phyloP scores from a whole-genome alignment of 805 yeast species.

The Starmerella vaccinii region DNA sequence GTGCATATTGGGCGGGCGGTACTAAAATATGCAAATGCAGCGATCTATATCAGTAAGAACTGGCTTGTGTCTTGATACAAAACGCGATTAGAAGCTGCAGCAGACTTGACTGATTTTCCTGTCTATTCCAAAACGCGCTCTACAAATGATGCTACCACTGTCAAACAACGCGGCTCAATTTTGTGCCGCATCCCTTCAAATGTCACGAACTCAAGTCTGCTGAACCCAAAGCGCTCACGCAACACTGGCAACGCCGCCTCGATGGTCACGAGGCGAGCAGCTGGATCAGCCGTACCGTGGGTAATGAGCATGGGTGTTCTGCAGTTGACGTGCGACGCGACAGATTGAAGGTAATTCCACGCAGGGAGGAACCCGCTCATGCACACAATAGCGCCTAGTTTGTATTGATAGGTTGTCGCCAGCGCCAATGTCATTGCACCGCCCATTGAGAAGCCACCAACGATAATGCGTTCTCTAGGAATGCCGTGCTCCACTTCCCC shows the following conservation, averaged over 20 bases:
- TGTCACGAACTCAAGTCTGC: slow-evolving; percentile 36
- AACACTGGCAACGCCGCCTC: neutral
- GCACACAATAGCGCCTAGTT: slow-evolving; percentile 67
- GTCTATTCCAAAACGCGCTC: neutral
- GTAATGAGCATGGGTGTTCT: slow-evolving; percentile 76
- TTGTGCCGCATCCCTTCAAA: slow-evolving; percentile 58
- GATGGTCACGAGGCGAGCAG: slow-evolving; percentile 41
- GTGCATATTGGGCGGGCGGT: no score
- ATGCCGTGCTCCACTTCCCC: slow-evolving; percentile 31
- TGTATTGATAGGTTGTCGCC: slow-evolving; percentile 27
- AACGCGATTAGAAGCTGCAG: no score
- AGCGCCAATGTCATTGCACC: slow-evolving; percentile 56
- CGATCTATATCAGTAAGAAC: no score
- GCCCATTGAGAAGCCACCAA: slow-evolving; percentile 96
- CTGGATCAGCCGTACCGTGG: slow-evolving; percentile 72
- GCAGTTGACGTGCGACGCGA: slow-evolving; percentile 36
- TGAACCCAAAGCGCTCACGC: slow-evolving; percentile 35
- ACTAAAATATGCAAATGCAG: no score
- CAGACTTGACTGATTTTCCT: no score
- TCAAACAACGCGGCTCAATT: neutral
- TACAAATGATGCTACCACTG: neutral
- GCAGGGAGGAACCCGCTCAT: slow-evolving; percentile 63
- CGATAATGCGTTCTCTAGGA: slow-evolving; percentile 45
- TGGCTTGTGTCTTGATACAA: no score
- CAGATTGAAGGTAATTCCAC: slow-evolving; percentile 15